phyloP scores from a whole-genome alignment of 2,329 filamentous ascomycete genomes.

The Seiridium cupressi region DNA sequence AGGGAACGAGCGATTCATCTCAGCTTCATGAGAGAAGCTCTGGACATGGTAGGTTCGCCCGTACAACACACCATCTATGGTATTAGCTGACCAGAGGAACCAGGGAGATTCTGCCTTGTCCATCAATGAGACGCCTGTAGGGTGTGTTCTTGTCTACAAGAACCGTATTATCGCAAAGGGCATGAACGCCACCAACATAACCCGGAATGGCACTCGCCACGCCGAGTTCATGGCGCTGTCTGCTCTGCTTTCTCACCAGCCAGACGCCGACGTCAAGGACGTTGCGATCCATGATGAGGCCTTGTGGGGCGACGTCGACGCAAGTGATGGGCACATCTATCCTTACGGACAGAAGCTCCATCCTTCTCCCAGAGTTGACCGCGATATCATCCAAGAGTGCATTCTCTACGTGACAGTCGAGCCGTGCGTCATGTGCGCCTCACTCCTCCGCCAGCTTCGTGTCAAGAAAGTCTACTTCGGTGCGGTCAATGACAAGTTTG shows the following conservation, averaged over 20 bases:
- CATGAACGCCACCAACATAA: slow-evolving; percentile 96
- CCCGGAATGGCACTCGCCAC: slow-evolving; percentile 87
- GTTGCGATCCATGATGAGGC: slow-evolving; percentile 33
- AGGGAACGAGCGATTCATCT: slow-evolving; percentile 44
- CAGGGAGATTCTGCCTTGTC: slow-evolving; percentile 82
- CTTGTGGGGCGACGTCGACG: slow-evolving; percentile 51
- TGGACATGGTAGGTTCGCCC: slow-evolving; percentile 68
- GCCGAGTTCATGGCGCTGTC: slow-evolving; percentile 89
- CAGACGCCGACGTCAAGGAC: slow-evolving; percentile 22
- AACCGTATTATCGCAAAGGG: slow-evolving; percentile 79
- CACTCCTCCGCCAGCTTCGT: slow-evolving; percentile 80
- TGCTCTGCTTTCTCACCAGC: slow-evolving; percentile 47
- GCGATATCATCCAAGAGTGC: slow-evolving; percentile 66
- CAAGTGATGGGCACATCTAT: slow-evolving; percentile 54
- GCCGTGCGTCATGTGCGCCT: slow-evolving; percentile 98
- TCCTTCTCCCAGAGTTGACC: slow-evolving; percentile 56
- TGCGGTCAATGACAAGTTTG: slow-evolving; percentile 94
- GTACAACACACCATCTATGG: not conserved
- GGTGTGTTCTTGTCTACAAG: slow-evolving; percentile 86
- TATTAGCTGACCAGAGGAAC: slow-evolving; percentile 18
- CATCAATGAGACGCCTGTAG: slow-evolving; percentile 92
- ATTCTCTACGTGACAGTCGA: slow-evolving; percentile 96
- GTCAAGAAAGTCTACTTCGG: slow-evolving; percentile 93
- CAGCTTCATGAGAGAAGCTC: slow-evolving; percentile 78
- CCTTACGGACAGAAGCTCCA: slow-evolving; percentile 61